Base-by-base conservation (phyloP, 2,329 filamentous ascomycete genomes). In the Venturia nashicola region DNA sequence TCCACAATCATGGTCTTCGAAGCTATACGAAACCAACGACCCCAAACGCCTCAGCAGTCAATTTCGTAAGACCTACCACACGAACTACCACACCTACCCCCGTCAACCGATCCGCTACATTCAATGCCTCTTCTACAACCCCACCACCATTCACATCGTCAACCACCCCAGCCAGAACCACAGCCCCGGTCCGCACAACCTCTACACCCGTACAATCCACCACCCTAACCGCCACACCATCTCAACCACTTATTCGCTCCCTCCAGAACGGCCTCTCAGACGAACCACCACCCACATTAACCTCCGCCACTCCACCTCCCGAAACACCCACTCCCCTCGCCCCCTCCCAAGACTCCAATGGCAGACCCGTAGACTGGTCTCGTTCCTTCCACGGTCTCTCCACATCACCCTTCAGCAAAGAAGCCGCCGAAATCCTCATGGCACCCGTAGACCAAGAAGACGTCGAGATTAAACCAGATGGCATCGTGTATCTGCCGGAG, bases 381-480 rank as follows among this genome's bases (percentile, higher is more conserved):
- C 85, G 83, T 60, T 95, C 90, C 16, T 96, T 87, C 79, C 86
- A 93, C 74, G 90, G 90, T 14, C 83, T 96, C 20, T 88, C 86
- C 43, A 80, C 82, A 0, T 79, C 79, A 42, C 82, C 90, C 0
- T 96, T 96, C 74, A 79, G 85, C 3, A 77, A 84, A 57, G 87
- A 91, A 75, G 83, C 87, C 62, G 82, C 84, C 11, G 81, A 85
- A 18, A 81, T 90, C 23, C 81, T 97, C 59, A 82, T 89, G 67
- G 79, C 83, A 64, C 85, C 86, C 1, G 74, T 96, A 14, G 78
- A 85, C 63, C 77, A 83, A 0, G 82, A 86, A 59, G 93, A 97
- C 76, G 86, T 99, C 64, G 94, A 99, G 79, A 88, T 99, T 73
- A 99, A 99, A 79, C 93, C 94, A 40, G 94, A 99, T 77, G 94